phyloP scores from a whole-genome alignment of 371 early-diverging fungal genomes.

The Massospora cicadina region DNA sequence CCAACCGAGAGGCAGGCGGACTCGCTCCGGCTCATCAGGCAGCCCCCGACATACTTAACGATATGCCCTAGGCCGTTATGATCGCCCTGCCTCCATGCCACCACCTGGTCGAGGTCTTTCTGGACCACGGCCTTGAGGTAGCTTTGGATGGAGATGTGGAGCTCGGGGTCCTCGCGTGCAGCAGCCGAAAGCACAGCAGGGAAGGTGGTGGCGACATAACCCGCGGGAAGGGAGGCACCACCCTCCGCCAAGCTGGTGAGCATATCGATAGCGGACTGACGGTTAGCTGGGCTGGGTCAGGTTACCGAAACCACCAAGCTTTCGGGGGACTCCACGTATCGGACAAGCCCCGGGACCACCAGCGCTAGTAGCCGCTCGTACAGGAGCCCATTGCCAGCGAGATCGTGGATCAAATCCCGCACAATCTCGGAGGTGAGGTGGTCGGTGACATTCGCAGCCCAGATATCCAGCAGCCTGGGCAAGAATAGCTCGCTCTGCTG shows the following conservation, averaged over 20 bases:
- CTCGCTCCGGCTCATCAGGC: background rate
- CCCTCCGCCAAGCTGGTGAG: slow-evolving; percentile 39
- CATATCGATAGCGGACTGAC: slow-evolving; percentile 52
- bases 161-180: slow-evolving; percentile 8
- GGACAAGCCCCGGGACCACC: slow-evolving; percentile 47
- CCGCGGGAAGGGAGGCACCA: slow-evolving; percentile 43
- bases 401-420: slow-evolving; percentile 52
- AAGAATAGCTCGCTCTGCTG: slow-evolving; percentile 49
- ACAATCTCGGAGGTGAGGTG: slow-evolving; percentile 45
- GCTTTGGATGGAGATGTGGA: slow-evolving; percentile 12
- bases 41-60: background rate
- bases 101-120: slow-evolving; percentile 37
- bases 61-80: background rate
- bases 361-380: slow-evolving; percentile 39
- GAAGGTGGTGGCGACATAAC: slow-evolving; percentile 27
- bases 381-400: slow-evolving; percentile 46
- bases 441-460: slow-evolving; percentile 53
- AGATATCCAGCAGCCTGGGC: slow-evolving; percentile 53
- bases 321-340: slow-evolving; percentile 28
- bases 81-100: slow-evolving; percentile 24
- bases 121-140: slow-evolving; percentile 24
- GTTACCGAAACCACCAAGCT: slow-evolving; percentile 31
- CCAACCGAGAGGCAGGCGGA: background rate
- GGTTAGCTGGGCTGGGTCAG: background rate
- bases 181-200: slow-evolving; percentile 5